Base-by-base conservation (phyloP, 1,284 basidiomycete genomes). In the Papiliotrema flavescens region DNA sequence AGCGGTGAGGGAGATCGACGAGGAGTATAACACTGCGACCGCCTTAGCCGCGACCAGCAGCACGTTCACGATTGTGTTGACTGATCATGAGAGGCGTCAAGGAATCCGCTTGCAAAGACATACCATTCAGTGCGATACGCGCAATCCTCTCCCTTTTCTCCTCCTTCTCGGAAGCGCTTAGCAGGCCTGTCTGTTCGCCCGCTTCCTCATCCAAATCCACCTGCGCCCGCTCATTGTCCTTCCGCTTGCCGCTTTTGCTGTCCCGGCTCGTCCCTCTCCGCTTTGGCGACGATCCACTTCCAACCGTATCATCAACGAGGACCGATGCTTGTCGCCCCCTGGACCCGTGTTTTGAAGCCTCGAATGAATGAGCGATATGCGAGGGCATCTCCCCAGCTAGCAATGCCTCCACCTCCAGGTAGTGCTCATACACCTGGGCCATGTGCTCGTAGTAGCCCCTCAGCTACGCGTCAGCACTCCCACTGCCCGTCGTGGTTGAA, bases 1-100 rank as follows among this genome's bases (percentile, higher is more conserved):
- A 7, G 82, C 82, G 24, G 81, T 74, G 47, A 83, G 76, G 22
- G 81, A 82, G 53, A 83, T 79, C 7, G 81, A 83, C 41, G 79
- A 76, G 24, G 81, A 81, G 37, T 80, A 77, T 22, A 80, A 67
- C 15, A 82, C 80, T 0, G 81, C 81, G 0, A 79, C 62, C 14
- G 74, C 77, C 61, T 83, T 83, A 3, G 77, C 78, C 2, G 63
- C 74, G 5, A 82, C 76, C 3, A 83, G 74, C 2, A 80, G 19
- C 47, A 81, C 56, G 58, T 82, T 82, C 59, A 81, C 71, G 17
- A 66, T 46, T 5, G 75, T 74, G 56, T 78, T 77, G 48, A 76
- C 75, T 76, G 17, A 2, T 28, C 28, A 14, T 46, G 24, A 44
- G 22, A 17, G 22, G 7, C 22, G 22, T 20, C 34, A 20, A 1